Conservation (phyloP, 139 green algal genomes). For the Volvox africanus region DNA sequence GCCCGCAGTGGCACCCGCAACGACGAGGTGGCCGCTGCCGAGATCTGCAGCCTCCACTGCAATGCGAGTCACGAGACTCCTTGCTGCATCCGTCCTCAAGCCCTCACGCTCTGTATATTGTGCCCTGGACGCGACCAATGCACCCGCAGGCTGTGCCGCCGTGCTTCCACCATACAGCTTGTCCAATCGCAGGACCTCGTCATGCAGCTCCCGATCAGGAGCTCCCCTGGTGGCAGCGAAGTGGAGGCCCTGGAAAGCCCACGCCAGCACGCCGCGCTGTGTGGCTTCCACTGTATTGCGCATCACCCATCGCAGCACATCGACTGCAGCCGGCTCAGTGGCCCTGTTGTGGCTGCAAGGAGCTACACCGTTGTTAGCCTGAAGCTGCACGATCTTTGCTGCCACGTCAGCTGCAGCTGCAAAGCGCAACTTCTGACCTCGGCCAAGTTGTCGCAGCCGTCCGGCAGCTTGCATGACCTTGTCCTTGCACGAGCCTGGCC, state of each 20-base stretch:
- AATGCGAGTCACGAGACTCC: not conserved
- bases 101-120: not conserved
- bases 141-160: not conserved
- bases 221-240: conserved; percentile 50
- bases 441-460: conserved; percentile 57
- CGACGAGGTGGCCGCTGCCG: conserved; percentile 10
- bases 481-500: conserved; percentile 65
- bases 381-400: not conserved
- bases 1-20: not conserved
- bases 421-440: conserved; percentile 57
- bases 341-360: not conserved
- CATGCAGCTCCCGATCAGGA: conserved; percentile 51
- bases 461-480: conserved; percentile 74
- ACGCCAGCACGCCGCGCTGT: conserved; percentile 43
- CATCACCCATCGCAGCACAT: conserved; percentile 70
- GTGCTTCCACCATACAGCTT: conserved; percentile 39
- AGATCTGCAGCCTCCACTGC: not conserved
- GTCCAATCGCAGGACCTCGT: conserved; percentile 56
- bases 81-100: not conserved
- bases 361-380: not conserved
- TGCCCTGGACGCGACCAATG: not conserved
- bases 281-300: conserved; percentile 65
- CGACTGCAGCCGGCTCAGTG: not conserved
- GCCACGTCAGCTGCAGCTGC: conserved; percentile 39
- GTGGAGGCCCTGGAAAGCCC: conserved; percentile 57